A percentile compares a stretch with the other conserved stretches of the same genome.
Evolutionary conservation across 169 alveolate genomes (phyloP).

Genomic region (Eimeria sp.): DNA sequence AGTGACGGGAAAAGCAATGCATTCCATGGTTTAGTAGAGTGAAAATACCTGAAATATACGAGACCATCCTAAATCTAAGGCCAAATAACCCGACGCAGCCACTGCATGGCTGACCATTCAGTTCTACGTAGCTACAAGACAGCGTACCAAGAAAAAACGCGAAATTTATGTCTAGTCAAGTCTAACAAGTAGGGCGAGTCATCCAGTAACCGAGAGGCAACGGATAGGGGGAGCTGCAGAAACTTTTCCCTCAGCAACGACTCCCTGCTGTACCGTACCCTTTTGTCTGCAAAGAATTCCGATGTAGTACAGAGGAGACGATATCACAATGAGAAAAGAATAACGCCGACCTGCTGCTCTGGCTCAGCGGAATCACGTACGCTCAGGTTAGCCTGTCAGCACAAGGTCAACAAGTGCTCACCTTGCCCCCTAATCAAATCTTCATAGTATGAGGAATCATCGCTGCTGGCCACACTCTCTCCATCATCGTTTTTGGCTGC

Average conservation of each 20-base stretch:
- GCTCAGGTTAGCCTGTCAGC: neutral
- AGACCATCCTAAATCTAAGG: neutral
- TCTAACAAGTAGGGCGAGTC: constrained; percentile 74
- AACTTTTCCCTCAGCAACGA: constrained; percentile 66
- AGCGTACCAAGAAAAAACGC: constrained; percentile 70
- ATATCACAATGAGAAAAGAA: neutral
- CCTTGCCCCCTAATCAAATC: constrained; percentile 13
- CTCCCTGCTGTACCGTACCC: constrained; percentile 27
- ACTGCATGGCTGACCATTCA: neutral
- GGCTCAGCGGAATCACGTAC: neutral
- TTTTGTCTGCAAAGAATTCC: neutral
- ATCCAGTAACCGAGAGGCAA: constrained; percentile 75
- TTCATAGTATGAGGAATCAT: neutral
- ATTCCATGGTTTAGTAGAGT: neutral
- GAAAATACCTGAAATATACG: neutral
- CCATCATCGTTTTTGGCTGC: constrained; percentile 12
- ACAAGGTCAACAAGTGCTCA: neutral
- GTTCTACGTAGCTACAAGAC: neutral
- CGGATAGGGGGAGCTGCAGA: constrained; percentile 60
- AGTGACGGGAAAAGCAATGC: neutral
- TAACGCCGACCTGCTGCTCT: neutral
- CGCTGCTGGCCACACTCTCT: constrained; percentile 23
- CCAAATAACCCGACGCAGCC: neutral
- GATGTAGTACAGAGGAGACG: neutral
- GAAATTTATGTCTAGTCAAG: constrained; percentile 62